Conservation (phyloP, 441 rosid genomes). For the Corymbia calophylla region DNA sequence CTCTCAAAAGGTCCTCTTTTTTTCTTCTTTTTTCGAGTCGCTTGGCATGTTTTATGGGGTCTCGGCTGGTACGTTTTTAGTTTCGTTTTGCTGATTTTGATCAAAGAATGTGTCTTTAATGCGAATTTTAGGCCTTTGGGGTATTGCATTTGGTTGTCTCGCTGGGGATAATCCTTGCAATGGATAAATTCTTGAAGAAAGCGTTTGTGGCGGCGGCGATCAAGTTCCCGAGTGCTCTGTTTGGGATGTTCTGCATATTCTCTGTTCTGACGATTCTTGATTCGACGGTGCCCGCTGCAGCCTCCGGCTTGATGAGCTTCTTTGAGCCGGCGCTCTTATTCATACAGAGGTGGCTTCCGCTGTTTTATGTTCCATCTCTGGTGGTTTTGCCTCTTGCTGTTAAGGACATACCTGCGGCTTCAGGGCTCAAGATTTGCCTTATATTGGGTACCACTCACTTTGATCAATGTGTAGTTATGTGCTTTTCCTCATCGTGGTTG, state of each 20-base stretch:
- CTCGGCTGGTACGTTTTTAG: not conserved
- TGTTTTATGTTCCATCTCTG: constrained; percentile 92
- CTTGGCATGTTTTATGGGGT: not conserved
- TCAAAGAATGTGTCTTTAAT: not conserved
- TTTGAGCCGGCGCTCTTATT: constrained; percentile 82
- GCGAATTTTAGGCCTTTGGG: constrained; percentile 44
- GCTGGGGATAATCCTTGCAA: constrained; percentile 71
- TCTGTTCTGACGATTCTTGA: constrained; percentile 68
- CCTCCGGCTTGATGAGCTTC: constrained; percentile 60
- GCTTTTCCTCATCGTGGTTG: not conserved
- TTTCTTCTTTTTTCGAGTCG: not conserved
- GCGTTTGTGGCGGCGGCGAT: constrained; percentile 82
- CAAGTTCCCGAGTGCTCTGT: constrained; percentile 92
- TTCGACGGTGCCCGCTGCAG: constrained; percentile 58
- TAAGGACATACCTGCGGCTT: constrained; percentile 86
- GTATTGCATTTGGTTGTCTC: constrained; percentile 61
- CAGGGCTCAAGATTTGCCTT: constrained; percentile 84
- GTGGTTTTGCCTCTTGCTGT: constrained; percentile 92
- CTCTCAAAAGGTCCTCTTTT: constrained; percentile 32
- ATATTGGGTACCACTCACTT: constrained; percentile 40
- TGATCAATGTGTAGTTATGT: not conserved
- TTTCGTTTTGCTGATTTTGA: not conserved
- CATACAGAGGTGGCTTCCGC: constrained; percentile 95
- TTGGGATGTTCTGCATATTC: constrained; percentile 97
- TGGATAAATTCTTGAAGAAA: constrained; percentile 59